phyloP scores from a whole-genome alignment of 768 basidiomycete species.

The Coprinopsis marcescibilis region DNA sequence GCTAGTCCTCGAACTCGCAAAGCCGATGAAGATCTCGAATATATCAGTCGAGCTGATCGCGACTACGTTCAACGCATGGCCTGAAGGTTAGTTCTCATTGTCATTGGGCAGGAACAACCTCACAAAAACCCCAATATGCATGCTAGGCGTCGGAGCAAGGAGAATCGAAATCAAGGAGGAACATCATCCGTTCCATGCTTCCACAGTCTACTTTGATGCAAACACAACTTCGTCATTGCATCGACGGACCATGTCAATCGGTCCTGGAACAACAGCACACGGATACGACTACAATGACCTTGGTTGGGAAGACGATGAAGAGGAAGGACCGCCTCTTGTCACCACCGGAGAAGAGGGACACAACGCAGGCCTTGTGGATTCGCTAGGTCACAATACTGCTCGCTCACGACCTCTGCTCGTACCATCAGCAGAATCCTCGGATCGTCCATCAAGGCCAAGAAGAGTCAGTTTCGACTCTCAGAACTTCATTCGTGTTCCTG shows the following conservation, averaged over 20 bases:
- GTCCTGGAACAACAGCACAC: slow-evolving; percentile 36
- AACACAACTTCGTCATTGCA: slow-evolving; percentile 22
- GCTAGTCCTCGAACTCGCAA: slow-evolving; percentile 49
- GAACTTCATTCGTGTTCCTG: slow-evolving; percentile 26
- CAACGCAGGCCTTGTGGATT: no score
- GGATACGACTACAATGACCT: slow-evolving; percentile 23
- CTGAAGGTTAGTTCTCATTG: slow-evolving; percentile 59
- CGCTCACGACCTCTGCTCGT: neutral
- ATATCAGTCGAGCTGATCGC: slow-evolving; percentile 80
- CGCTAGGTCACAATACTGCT: slow-evolving; percentile 3
- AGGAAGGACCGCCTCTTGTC: slow-evolving; percentile 8
- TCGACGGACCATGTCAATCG: slow-evolving; percentile 39
- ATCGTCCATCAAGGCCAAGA: slow-evolving; percentile 10
- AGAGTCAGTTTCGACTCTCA: slow-evolving; percentile 31
- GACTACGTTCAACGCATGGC: slow-evolving; percentile 68
- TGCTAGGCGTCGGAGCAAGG: slow-evolving; percentile 60
- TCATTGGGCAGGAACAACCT: slow-evolving; percentile 3
- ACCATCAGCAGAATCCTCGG: neutral
- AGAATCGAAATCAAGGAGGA: slow-evolving; percentile 76
- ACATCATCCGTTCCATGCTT: slow-evolving; percentile 65
- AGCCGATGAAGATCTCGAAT: slow-evolving; percentile 80
- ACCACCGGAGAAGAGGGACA: slow-evolving; percentile 1
- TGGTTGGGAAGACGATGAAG: slow-evolving; percentile 19
- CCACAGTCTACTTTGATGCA: slow-evolving; percentile 69
- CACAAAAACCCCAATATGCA: slow-evolving; percentile 5